A percentile compares a stretch with the other conserved stretches of the same genome.
phyloP scores from a whole-genome alignment of 2,329 filamentous ascomycete species.

The Leptoxyphium fumago region DNA sequence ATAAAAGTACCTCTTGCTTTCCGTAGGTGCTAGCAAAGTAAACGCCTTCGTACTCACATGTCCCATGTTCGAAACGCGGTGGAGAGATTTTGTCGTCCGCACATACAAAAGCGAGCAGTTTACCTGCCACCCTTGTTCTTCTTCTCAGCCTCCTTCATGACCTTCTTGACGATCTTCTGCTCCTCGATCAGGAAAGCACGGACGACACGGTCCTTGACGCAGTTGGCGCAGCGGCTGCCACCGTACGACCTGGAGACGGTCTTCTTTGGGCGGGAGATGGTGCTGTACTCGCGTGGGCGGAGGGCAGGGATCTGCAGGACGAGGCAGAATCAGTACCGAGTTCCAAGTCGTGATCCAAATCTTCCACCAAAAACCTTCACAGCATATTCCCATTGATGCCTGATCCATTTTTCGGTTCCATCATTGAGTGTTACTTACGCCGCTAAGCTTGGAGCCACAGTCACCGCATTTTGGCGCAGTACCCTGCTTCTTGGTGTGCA shows the following conservation, averaged over 20 bases:
- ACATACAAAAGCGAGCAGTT: constrained; percentile 2
- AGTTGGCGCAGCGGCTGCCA: constrained; percentile 96
- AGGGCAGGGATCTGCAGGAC: constrained; percentile 69
- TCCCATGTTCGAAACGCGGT: not conserved
- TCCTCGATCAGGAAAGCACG: constrained; percentile 99
- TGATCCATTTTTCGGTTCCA: constrained; percentile 1
- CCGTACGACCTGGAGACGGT: constrained; percentile 97
- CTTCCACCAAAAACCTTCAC: not conserved
- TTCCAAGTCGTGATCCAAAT: not conserved
- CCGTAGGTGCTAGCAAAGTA: not conserved
- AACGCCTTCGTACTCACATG: not conserved
- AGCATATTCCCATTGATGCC: not conserved
- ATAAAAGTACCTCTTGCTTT: not conserved
- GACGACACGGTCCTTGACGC: constrained; percentile 94
- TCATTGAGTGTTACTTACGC: constrained; percentile 53
- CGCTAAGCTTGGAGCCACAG: constrained; percentile 93
- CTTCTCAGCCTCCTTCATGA: constrained; percentile 93
- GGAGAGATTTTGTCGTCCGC: not conserved
- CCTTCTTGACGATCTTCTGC: constrained; percentile 99
- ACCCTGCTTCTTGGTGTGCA: constrained; percentile 99
- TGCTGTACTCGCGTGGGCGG: constrained; percentile 92
- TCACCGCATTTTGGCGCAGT: constrained; percentile 98
- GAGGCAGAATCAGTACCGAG: too few species aligned
- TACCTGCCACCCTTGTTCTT: constrained; percentile 30
- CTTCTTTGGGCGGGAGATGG: constrained; percentile 98